Base-by-base conservation (phyloP, 163 green algal genomes). In the Chlorella variabilis region DNA sequence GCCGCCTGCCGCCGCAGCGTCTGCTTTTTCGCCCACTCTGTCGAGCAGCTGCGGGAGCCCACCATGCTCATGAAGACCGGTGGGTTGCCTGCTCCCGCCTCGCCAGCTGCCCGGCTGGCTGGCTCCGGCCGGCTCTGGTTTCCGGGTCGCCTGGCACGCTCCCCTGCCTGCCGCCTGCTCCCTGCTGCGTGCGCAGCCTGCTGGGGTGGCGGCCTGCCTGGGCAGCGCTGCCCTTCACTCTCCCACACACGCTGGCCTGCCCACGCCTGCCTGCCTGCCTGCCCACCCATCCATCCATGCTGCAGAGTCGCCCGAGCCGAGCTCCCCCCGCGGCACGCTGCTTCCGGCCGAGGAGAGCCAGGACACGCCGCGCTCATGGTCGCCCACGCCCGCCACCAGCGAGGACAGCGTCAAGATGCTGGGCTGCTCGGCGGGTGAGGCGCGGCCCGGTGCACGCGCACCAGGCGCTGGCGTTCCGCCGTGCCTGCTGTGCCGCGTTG, bases 1-100 rank as follows among this genome's bases (percentile, higher is more conserved):
- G 69, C 78, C 21, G 85, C 87, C 62, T 96, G 92, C 84, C 61
- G 80, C 8, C 87, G 92, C 41, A 82, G 87, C 4, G 90, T 97
- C 0, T 97, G 93, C 88, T 97, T 97, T 88, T 97, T 96, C 83
- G 92, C 93, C 1, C 93, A 97, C 86, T 89, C 77, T 8, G 82
- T 95, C 45, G 42, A 79, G 6, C 87, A 97, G 88, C 91, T 97
- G 59, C 69, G 83, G 9, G 83, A 87, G 66, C 80, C 80, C 0
- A 79, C 48, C 8, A 73, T 73, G 75, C 31, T 20, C 5, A 61
- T 73, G 75, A 71, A 38, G 31, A 36, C n/a, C 29, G 58, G 54
- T 78, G 36, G 23, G 71, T 8, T 45, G 2, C n/a, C 11, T 58
- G 34, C 25, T 23, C 21, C 38, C 5, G 58, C 25, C 23, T 31